phyloP scores from a whole-genome alignment of 2,329 filamentous ascomycete genomes.

The Fusarium denticulatum region DNA sequence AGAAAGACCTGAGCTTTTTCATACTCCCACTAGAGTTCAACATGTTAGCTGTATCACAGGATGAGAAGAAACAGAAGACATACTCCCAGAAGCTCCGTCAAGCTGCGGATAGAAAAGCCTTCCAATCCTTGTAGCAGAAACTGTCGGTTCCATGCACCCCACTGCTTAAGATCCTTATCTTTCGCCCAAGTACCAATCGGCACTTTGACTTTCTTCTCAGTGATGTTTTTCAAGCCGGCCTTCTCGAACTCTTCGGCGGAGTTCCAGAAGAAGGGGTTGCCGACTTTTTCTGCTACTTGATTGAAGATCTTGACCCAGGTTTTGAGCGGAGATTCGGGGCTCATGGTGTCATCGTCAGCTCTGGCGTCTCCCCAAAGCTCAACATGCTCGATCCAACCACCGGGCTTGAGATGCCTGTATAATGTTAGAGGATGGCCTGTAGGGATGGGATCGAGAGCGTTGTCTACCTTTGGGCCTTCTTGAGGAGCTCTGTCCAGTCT shows the following conservation, averaged over 20 bases:
- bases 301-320: constrained; percentile 22
- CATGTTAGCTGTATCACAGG: not conserved
- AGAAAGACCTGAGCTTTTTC: constrained; percentile 16
- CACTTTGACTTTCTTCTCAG: constrained; percentile 14
- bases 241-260: constrained; percentile 6
- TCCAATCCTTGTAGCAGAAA: constrained; percentile 18
- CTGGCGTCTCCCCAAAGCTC: constrained; percentile 22
- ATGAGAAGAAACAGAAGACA: not conserved
- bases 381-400: constrained; percentile 27
- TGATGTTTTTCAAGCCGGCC: constrained; percentile 7
- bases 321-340: constrained; percentile 12
- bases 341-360: constrained; percentile 19
- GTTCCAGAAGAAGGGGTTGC: constrained; percentile 26
- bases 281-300: constrained; percentile 10
- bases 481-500: constrained; percentile 7
- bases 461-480: constrained; percentile 8
- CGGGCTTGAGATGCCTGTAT: constrained; percentile 1
- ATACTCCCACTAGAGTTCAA: not conserved
- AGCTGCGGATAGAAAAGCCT: constrained; percentile 21
- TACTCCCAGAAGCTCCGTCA: constrained; percentile 18
- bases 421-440: accelerated
- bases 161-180: constrained; percentile 23
- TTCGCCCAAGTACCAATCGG: constrained; percentile 25
- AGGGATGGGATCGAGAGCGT: accelerated
- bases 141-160: constrained; percentile 29